Evolutionary conservation across 1,284 basidiomycete genomes (phyloP).

Genomic region (Trichosporon sp.): DNA sequence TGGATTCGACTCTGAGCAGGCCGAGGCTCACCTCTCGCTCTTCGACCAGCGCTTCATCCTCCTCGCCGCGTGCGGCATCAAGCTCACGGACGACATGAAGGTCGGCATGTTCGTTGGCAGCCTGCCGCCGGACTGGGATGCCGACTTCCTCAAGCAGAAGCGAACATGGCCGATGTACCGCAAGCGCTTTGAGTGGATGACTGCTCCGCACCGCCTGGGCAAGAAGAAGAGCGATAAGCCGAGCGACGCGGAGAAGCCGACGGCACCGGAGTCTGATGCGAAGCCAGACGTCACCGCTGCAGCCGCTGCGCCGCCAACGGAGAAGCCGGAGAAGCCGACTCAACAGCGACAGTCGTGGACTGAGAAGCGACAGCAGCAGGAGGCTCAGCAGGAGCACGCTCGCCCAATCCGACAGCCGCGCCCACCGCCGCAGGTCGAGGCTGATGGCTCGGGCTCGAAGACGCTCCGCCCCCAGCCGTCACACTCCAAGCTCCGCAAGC

Average conservation of each 20-base stretch:
- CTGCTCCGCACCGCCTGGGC: neutral
- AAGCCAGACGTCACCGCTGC: neutral
- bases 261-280: neutral
- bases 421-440: neutral
- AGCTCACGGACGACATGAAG: slow-evolving; percentile 17
- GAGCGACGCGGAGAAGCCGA: neutral
- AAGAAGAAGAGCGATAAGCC: slow-evolving; percentile 10
- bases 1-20: slow-evolving; percentile 3
- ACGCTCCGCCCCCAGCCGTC: neutral
- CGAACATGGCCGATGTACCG: slow-evolving; percentile 4
- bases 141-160: slow-evolving; percentile 13
- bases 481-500: neutral
- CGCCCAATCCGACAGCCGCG: neutral
- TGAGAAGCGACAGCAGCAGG: slow-evolving; percentile 4
- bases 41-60: slow-evolving; percentile 14
- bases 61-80: slow-evolving; percentile 1
- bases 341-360: neutral
- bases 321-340: neutral
- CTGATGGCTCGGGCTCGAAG: neutral
- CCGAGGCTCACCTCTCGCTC: slow-evolving; percentile 1
- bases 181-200: slow-evolving; percentile 17
- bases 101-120: slow-evolving; percentile 15
- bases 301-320: neutral
- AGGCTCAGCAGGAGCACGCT: neutral
- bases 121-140: slow-evolving; percentile 11